phyloP scores from a whole-genome alignment of 2,329 filamentous ascomycete genomes.

The Fusarium gaditjirri region DNA sequence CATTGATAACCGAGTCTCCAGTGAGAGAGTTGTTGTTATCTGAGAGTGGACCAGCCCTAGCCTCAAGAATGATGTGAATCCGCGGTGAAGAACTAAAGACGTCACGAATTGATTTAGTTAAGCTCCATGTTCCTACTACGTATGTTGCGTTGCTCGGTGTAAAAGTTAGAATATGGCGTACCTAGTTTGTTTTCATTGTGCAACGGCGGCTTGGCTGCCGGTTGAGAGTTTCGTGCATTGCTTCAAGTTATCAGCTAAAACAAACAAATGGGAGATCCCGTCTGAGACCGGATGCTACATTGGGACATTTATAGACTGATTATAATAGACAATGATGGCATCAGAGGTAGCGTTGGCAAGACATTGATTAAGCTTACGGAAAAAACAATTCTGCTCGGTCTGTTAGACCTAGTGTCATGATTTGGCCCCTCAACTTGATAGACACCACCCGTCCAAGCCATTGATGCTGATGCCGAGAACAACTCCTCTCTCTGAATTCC shows the following conservation, averaged over 20 bases:
- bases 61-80: slow-evolving; percentile 1
- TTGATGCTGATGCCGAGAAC: neutral
- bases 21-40: neutral
- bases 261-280: slow-evolving; percentile 12
- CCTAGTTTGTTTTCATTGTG: neutral
- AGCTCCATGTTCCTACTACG: neutral
- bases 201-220: slow-evolving; percentile 27
- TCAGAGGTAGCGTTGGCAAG: neutral
- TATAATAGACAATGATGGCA: slow-evolving; percentile 13
- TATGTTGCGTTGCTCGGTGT: neutral
- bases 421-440: slow-evolving; percentile 12
- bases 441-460: slow-evolving; percentile 4
- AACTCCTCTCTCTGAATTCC: neutral
- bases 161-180: neutral
- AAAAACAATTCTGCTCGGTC: neutral
- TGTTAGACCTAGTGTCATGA: neutral
- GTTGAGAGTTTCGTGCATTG: slow-evolving; percentile 23
- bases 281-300: neutral
- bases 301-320: slow-evolving; percentile 2
- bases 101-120: slow-evolving; percentile 13
- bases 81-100: slow-evolving; percentile 28
- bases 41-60: neutral
- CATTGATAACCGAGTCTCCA: neutral
- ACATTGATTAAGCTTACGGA: neutral
- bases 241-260: neutral